Evolutionary conservation across 257 asterid genomes (phyloP).

Genomic region (Nicotiana obtusifolia): DNA sequence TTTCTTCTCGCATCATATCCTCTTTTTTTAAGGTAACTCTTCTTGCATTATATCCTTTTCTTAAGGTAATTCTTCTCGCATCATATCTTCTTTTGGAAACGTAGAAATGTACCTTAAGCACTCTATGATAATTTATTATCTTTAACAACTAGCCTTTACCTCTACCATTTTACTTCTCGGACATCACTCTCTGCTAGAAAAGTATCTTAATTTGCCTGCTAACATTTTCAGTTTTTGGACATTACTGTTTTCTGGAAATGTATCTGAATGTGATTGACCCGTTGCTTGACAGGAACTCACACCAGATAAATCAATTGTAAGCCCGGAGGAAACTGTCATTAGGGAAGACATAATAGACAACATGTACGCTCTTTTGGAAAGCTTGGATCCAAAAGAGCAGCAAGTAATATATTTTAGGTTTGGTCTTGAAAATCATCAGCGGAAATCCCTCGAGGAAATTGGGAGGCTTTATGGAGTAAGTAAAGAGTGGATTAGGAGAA

Average conservation of each 20-base stretch:
- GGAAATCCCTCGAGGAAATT: constrained; percentile 71
- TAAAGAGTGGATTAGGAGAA: constrained; percentile 89
- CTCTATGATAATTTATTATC: background rate
- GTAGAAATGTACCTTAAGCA: background rate
- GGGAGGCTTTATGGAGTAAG: constrained; percentile 63
- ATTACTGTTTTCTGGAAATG: background rate
- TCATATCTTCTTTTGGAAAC: background rate
- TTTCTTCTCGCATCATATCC: background rate
- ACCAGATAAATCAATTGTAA: constrained; percentile 48
- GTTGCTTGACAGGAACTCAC: constrained; percentile 46
- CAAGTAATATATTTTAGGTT: constrained; percentile 66
- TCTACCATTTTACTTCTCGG: too few species aligned
- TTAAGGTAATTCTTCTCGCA: background rate
- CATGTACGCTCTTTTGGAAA: constrained; percentile 41
- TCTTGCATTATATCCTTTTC: background rate
- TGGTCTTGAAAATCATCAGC: constrained; percentile 50
- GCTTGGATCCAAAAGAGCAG: constrained; percentile 60
- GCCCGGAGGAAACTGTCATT: constrained; percentile 48
- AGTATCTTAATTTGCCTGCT: background rate
- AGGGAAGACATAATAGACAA: constrained; percentile 46
- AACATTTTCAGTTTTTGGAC: background rate
- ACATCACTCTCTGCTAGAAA: too few species aligned
- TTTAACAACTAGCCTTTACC: too few species aligned
- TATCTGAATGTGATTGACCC: background rate
- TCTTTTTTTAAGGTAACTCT: background rate